Conservation (phyloP, 2,329 filamentous ascomycete genomes). For the Aspergillus hiratsukae region DNA sequence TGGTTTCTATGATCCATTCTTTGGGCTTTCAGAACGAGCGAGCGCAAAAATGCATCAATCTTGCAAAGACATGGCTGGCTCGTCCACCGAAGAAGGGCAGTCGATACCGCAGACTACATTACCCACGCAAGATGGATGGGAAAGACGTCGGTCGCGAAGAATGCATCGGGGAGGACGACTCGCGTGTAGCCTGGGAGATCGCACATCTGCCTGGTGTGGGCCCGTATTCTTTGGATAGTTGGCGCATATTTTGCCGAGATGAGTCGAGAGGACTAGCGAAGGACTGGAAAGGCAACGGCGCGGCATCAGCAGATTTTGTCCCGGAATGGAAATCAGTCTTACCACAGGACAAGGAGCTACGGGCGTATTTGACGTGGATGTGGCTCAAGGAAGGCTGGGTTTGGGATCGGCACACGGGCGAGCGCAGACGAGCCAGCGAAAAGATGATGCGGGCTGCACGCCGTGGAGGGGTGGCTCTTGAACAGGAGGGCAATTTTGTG, state of each 20-base stretch:
- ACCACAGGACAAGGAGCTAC: conserved; percentile 81
- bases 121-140: conserved; percentile 49
- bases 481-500: conserved; percentile 38
- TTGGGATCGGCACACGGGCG: conserved; percentile 70
- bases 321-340: conserved; percentile 88
- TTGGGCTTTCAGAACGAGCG: conserved; percentile 69
- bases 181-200: conserved; percentile 69
- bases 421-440: conserved; percentile 37
- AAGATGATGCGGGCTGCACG: conserved; percentile 35
- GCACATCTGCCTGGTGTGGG: conserved; percentile 75
- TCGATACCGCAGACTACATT: conserved; percentile 55
- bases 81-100: conserved; percentile 57
- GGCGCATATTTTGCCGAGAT: conserved; percentile 91
- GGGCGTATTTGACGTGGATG: conserved; percentile 82
- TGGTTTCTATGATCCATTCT: conserved; percentile 61
- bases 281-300: conserved; percentile 61
- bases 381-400: conserved; percentile 83
- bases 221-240: conserved; percentile 80
- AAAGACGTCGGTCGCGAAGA: conserved; percentile 46
- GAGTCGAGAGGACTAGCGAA: conserved; percentile 60
- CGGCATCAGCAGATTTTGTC: conserved; percentile 53
- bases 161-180: conserved; percentile 45
- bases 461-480: conserved; percentile 39
- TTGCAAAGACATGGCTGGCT: conserved; percentile 65
- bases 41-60: conserved; percentile 61